Base-by-base conservation (phyloP, 2,329 filamentous ascomycete genomes). In the Trichoderma harzianum region DNA sequence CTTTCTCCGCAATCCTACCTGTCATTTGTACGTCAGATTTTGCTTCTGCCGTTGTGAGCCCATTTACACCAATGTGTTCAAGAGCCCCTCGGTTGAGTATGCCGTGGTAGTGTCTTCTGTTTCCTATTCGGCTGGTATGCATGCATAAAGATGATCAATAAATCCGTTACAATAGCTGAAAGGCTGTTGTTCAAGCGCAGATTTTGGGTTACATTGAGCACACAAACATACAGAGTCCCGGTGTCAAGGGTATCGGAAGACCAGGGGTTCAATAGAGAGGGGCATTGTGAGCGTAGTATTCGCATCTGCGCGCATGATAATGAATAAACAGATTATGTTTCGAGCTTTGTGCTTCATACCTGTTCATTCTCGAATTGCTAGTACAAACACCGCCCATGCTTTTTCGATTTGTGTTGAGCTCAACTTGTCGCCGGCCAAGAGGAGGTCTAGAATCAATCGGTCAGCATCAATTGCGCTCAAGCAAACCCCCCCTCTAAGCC, bases 221-320 rank as follows among this genome's bases (percentile, higher is more conserved):
- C 65, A 32, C 24, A 26, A 39, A 43, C 34, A 34, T 12, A 10
- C 34, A 32, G n/a, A 47, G 47, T 12, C n/a, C 66, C 7, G 5
- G 36, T 24, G 66, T 69, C 66, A 69, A 69, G 66, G 66, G 66
- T 69, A 69, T 69, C 53, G 66, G 66, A 24, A 14, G 16, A 51
- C 36, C 36, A 51, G 39, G 39, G 39, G 55, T 28, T 12, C 32
- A 39, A 51, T 30, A 43, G 12, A 12, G 53, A 26, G 24, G 36
- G 34, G 55, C 26, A 34, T 28, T 51, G 53, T 28, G 36, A 43
- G 26, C 51, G 36, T 14, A 32, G 39, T n/a, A 32, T 47, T 18
- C 8, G n/a, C 53, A 18, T 39, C 6, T 21, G 36, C 61, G 34
- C 36, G 39, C 36, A 32, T 60, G 4, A 32, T 26, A n/a, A 12